Percentiles rank a stretch among this genome's conserved stretches.
phyloP scores from a whole-genome alignment of 2,329 filamentous ascomycete species.

The Tolypocladium amazonense region DNA sequence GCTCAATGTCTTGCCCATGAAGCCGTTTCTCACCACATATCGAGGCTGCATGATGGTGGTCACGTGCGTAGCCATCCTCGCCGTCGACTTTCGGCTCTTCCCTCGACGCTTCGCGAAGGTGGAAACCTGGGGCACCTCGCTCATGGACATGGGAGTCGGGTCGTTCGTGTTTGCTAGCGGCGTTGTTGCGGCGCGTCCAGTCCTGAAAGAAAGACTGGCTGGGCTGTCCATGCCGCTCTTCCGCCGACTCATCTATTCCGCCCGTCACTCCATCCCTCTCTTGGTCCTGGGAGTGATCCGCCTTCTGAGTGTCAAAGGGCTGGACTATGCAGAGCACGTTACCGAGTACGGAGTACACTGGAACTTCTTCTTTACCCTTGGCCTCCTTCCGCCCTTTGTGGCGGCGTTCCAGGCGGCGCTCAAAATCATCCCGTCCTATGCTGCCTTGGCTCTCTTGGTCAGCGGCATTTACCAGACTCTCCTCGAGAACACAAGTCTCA shows the following conservation, averaged over 20 bases:
- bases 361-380: conserved; percentile 99
- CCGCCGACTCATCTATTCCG: conserved; percentile 51
- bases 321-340: conserved; percentile 95
- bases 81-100: conserved; percentile 90
- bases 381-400: conserved; percentile 77
- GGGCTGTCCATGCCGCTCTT: conserved; percentile 37
- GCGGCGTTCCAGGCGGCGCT: conserved; percentile 70
- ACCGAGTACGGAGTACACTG: conserved; percentile 97
- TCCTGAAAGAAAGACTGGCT: conserved; percentile 58
- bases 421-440: conserved; percentile 63
- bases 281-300: conserved; percentile 70
- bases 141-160: conserved; percentile 96
- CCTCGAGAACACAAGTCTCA: conserved; percentile 68
- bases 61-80: conserved; percentile 87
- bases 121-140: conserved; percentile 97
- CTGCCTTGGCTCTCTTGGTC: conserved; percentile 60
- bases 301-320: conserved; percentile 79
- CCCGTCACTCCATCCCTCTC: conserved; percentile 75
- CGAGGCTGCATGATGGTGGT: conserved; percentile 83
- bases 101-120: conserved; percentile 94
- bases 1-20: conserved; percentile 53
- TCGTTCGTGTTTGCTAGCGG: conserved; percentile 95
- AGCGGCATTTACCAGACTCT: conserved; percentile 61
- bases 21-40: conserved; percentile 88
- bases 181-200: conserved; percentile 74